These are phyloP conservation scores for Pleurozium schreberi DNA, from an alignment of 225 moss, liverwort and hornwort genomes.

Conservation along the genomic window DNA sequence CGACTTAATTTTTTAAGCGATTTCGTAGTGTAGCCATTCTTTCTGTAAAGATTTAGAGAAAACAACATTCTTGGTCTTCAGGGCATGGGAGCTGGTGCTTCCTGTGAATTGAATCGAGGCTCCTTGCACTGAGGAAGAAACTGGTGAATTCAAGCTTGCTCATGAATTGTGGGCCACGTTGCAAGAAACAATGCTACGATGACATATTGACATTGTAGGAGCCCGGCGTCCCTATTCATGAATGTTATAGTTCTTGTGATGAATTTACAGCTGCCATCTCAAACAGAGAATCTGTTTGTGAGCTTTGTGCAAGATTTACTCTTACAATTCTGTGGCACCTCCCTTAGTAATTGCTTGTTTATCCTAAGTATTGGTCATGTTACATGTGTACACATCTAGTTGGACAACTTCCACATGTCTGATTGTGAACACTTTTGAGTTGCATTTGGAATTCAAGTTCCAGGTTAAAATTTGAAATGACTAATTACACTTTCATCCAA, in stretches of 20 bases:
- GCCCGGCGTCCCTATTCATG: not conserved
- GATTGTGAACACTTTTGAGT: not conserved
- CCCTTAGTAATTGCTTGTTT: not conserved
- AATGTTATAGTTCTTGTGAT: not conserved
- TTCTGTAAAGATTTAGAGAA: conserved; percentile 15
- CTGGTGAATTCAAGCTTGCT: not conserved
- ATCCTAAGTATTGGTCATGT: not conserved
- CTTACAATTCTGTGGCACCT: not conserved
- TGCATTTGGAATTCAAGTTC: not conserved
- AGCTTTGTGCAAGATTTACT: not conserved
- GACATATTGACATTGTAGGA: not conserved
- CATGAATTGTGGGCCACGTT: not conserved
- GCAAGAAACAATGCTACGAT: not conserved
- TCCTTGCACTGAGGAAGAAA: not conserved
- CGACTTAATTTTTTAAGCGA: not conserved
- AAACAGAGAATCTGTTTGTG: conserved; percentile 14
- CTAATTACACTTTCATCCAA: not conserved
- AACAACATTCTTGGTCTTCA: not conserved
- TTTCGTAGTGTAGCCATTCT: not conserved
- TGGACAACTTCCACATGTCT: not conserved
- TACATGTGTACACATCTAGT: not conserved
- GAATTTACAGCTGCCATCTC: not conserved
- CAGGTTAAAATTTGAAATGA: not conserved
- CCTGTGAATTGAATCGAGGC: not conserved
- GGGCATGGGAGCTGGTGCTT: not conserved